Base-by-base conservation (phyloP, 805 yeast genomes). In the Hanseniaspora mollemarum region DNA sequence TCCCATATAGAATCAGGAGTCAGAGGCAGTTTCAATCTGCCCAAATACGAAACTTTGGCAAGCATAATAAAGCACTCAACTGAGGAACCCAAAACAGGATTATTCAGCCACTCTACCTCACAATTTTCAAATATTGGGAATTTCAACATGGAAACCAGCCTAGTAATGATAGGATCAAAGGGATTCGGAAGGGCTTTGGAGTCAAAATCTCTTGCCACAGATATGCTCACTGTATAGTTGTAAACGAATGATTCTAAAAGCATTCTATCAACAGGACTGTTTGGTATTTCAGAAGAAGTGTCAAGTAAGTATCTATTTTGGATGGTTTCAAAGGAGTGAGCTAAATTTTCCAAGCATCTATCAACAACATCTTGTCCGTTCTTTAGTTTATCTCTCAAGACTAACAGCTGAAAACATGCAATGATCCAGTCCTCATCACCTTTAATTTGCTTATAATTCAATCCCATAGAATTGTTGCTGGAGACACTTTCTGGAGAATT, bases 81-180 rank as follows among this genome's bases (percentile, higher is more conserved):
- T 1, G 71, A 64, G 16, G 72, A 66, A 2, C 74, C 74, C 51
- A 67, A 57, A 4, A 70, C 65, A 0, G 74, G 74, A 49, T 70
- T 66, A 46, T 68, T 70, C 67, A 69, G 65, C 72, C 72, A 70
- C 33, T 62, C 63, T 18, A 61, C 60, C 15, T 57, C 58, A 48
- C 59, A 57, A 36, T 58, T 59, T 37, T 55, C 55, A 50, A 56
- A 61, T 9, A 60, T 53, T 2, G 65, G 63, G 6, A 57, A 55
- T 38, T 57, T 54, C 40, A 57, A 36, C 44, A 57, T 49, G 10
- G 46, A 43, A 22, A 54, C 54, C 35, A 57, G 36, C 22, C 54
- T 53, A 7, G 54, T 48, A 8, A 57, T 54, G 19, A 49, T 45
- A 13, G 54, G 51, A 43, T 55, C 52, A 43, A 57, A 55, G 5